phyloP scores from a whole-genome alignment of 2,329 filamentous ascomycete species.

The Grosmannia serpens region DNA sequence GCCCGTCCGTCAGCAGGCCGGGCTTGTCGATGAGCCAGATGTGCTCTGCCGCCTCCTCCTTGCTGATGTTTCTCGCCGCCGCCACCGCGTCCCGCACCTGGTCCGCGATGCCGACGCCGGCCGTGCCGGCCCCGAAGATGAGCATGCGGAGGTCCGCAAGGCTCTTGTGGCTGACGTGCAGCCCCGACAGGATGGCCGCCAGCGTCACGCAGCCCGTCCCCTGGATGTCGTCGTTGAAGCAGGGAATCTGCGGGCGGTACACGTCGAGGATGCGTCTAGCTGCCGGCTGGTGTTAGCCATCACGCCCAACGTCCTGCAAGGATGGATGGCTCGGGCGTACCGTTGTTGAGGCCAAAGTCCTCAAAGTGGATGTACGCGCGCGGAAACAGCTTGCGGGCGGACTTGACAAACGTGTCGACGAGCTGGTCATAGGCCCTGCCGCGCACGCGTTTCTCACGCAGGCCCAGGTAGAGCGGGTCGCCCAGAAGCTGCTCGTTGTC shows the following conservation, averaged over 20 bases:
- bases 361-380: constrained; percentile 82
- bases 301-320: background rate
- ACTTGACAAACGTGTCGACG: constrained; percentile 60
- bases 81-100: constrained; percentile 72
- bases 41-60: constrained; percentile 64
- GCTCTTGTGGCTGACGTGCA: constrained; percentile 56
- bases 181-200: constrained; percentile 66
- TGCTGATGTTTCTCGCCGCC: constrained; percentile 51
- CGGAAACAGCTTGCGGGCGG: constrained; percentile 59
- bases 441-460: constrained; percentile 52
- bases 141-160: constrained; percentile 60
- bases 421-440: constrained; percentile 68
- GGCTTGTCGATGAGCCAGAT: constrained; percentile 81
- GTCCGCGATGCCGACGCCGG: constrained; percentile 76
- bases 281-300: constrained; percentile 11
- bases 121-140: constrained; percentile 70
- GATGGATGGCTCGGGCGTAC: constrained; percentile 19
- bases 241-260: constrained; percentile 62
- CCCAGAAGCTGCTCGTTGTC: constrained; percentile 64
- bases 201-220: constrained; percentile 82
- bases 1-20: constrained; percentile 57
- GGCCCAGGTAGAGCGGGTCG: constrained; percentile 70
- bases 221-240: constrained; percentile 78
- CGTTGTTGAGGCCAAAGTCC: constrained; percentile 71
- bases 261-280: constrained; percentile 64